Conservation (phyloP, 2,329 filamentous ascomycete genomes). For the Sporothrix curviconia region DNA sequence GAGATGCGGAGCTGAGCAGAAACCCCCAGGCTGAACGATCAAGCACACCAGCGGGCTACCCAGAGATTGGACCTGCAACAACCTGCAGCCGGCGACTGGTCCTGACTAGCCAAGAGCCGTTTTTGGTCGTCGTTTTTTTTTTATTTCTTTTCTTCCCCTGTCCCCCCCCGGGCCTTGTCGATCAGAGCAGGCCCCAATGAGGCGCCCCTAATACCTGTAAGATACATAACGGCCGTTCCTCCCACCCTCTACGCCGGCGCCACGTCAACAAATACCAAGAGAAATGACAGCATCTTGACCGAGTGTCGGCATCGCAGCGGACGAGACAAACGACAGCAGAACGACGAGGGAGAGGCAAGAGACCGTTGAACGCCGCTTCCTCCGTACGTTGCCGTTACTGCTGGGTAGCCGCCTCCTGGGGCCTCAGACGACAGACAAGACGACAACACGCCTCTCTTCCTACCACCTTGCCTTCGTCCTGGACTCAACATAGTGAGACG, state of each 20-base stretch:
- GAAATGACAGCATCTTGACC: background rate
- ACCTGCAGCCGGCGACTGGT: background rate
- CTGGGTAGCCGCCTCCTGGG: too few relatives aligned
- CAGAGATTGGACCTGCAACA: conserved; percentile 12
- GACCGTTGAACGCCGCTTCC: background rate
- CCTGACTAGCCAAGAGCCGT: conserved; percentile 7
- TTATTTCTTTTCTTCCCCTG: background rate
- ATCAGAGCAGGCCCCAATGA: conserved; percentile 11
- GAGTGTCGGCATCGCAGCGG: background rate
- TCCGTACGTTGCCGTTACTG: too few relatives aligned
- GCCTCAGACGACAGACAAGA: too few relatives aligned
- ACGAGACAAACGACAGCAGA: background rate
- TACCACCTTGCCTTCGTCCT: too few relatives aligned
- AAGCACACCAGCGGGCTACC: background rate
- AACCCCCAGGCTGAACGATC: background rate
- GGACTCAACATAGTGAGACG: too few relatives aligned
- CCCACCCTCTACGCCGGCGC: background rate
- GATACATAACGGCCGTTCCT: conserved; percentile 5
- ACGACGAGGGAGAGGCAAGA: background rate
- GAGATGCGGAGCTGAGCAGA: conserved; percentile 2
- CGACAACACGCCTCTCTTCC: too few relatives aligned
- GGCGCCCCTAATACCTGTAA: conserved; percentile 13
- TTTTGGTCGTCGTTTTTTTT: background rate
- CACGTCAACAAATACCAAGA: background rate
- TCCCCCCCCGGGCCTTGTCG: conserved; percentile 4